Conservation (phyloP, 768 basidiomycete genomes). For the Clathrus columnatus region DNA sequence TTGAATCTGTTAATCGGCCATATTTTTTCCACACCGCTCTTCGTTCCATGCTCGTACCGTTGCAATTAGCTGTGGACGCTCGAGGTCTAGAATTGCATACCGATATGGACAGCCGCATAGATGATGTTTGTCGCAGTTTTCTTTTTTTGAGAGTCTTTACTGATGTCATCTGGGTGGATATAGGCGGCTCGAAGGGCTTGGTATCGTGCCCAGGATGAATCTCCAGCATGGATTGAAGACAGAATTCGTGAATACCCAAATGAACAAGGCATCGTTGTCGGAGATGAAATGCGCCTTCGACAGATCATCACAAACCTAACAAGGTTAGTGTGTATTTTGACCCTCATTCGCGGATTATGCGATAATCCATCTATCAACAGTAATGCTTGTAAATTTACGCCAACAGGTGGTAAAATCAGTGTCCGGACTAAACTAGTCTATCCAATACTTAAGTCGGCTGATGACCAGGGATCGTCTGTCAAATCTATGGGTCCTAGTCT, state of each 20-base stretch:
- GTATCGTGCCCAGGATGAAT: slow-evolving; percentile 48
- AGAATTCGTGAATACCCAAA: slow-evolving; percentile 38
- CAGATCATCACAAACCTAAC: slow-evolving; percentile 82
- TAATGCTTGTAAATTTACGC: slow-evolving; percentile 77
- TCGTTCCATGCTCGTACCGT: slow-evolving; percentile 61
- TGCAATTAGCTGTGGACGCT: slow-evolving; percentile 59
- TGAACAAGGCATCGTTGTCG: slow-evolving; percentile 63
- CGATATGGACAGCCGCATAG: slow-evolving; percentile 59
- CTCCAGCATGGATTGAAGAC: slow-evolving; percentile 29
- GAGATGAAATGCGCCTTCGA: slow-evolving; percentile 74
- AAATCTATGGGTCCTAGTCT: slow-evolving; percentile 11
- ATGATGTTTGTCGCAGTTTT: slow-evolving; percentile 35
- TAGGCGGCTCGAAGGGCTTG: slow-evolving; percentile 53
- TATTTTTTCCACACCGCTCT: slow-evolving; percentile 74
- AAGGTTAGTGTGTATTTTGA: slow-evolving; percentile 32
- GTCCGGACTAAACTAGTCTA: slow-evolving; percentile 59
- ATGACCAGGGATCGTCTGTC: slow-evolving; percentile 7
- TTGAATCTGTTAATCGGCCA: slow-evolving; percentile 54
- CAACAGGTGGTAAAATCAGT: slow-evolving; percentile 54
- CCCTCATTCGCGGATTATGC: not conserved
- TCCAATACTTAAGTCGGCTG: slow-evolving; percentile 14
- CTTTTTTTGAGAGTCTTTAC: not conserved
- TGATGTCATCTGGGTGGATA: not conserved
- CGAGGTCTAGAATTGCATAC: slow-evolving; percentile 58
- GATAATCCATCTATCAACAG: too few relatives aligned